Evolutionary conservation across 2,329 filamentous ascomycete genomes (phyloP), one percentile per base, ranked within the genome.

Genomic region (Drechslerella stenobrocha): DNA sequence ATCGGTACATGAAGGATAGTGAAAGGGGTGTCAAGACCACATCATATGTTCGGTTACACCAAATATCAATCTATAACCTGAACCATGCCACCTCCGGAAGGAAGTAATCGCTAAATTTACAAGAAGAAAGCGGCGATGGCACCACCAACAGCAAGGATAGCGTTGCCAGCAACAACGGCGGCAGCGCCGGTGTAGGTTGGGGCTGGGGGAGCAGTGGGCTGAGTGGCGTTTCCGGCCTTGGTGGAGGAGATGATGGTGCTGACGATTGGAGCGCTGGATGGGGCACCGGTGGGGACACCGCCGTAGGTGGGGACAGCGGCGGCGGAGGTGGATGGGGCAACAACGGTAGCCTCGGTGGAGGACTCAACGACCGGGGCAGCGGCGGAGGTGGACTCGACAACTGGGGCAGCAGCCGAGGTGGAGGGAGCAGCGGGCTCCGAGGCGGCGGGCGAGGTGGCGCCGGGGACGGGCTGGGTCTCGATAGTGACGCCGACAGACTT

Each of bases 61-160:
- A 11, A 30, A 5, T 5, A 30, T 11, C 5, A 30, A 30, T 30
- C 11, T 5, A 30, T 30, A 20, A 7, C 15, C 37, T 4, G 18
- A n/a, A 37, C 34, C 34, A 13, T 37, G 11, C 34, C 37, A 20
- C 18, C 37, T 18, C 37, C 13, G 37, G 37, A 42, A 42, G 18
- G 7, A 8, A 42, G 8, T 18, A 20, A 20, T 18, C 7, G 5
- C 52, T 34, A 47, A 67, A 67, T 53, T 67, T 67, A 67, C 63
- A 67, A 55, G 63, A 67, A 67, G 63, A 67, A 67, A 67, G 63
- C 63, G 55, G 63, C 63, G 55, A 67, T 51, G 50, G 63, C 63
- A 67, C 63, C 63, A 52, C 63, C 63, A 18, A 67, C 13, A 24
- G 63, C 63, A 22, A 67, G 63, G 55, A 67, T 20, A 23, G 45